Evolutionary conservation across 208 protist species (phyloP), one percentile per base, ranked within the genome.

Genomic region (Leishmania arabica): DNA sequence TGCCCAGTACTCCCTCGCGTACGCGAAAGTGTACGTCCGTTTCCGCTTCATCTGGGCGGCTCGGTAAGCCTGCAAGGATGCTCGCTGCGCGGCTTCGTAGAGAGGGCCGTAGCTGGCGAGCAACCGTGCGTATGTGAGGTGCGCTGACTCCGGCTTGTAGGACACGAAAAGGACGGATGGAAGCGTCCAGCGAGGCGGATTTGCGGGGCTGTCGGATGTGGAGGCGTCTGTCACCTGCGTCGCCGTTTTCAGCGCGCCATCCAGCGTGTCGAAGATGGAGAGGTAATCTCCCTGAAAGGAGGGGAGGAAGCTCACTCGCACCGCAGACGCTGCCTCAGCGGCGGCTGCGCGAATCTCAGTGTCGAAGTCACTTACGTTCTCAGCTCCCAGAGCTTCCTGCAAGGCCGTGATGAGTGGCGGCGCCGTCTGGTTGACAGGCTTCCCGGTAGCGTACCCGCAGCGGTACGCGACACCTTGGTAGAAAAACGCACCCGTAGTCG

Each of bases 391-490:
- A 40, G 74, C 84, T 37, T 88, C 66, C 72, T 81, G 51, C 37
- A 93, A 74, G 9, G 49, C 24, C 11, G 60, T 45, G n/a, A 71
- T 24, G 5, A 42, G 40, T 15, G 76, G 76, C 8, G 64, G 45
- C 76, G 47, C 1, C 77, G 81, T 34, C 85, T 84, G 27, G 77
- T 62, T 27, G 84, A 76, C 56, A 91, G 60, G 21, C 77, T 70
- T 13, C 84, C 75, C 7, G 74, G 78, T 15, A 91, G 70, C 64
- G 87, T n/a, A n/a, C 40, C 15, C 37, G 34, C 84, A 82, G 13
- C 77, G 74, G 84, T 96, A 97, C 0, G 94, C 87, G 47, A 90
- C 84, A 19, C 94, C 94, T 76, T 95, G 87, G 34, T 94, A 60
- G 77, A 95, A 95, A 64, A 97, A 88, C 0, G 95, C 70, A 8